These are phyloP conservation scores for Kwoniella europaea DNA, from an alignment of 768 basidiomycete species.

Conservation along the genomic window DNA sequence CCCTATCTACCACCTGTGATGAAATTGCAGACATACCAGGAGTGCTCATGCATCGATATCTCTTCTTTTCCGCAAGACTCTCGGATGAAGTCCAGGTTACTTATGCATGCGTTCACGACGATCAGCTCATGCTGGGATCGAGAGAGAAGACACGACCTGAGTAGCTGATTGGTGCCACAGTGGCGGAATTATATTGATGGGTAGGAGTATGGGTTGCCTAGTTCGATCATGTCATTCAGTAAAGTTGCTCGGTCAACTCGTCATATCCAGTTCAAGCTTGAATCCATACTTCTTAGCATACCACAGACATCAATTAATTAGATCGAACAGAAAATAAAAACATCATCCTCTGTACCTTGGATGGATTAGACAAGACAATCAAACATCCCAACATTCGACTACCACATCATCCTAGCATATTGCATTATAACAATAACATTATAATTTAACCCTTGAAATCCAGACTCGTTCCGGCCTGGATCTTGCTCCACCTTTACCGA, in stretches of 20 bases:
- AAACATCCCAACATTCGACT: too few species aligned
- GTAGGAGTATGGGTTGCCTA: slow-evolving; percentile 1
- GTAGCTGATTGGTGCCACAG: slow-evolving; percentile 9
- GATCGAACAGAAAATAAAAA: not conserved
- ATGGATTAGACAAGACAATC: too few species aligned
- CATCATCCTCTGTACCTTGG: too few species aligned
- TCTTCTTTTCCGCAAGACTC: too few species aligned
- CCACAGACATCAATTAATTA: not conserved
- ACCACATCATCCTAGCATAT: too few species aligned
- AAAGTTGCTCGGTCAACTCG: not conserved
- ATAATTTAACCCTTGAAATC: not conserved
- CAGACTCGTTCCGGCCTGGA: slow-evolving; percentile 9
- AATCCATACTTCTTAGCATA: not conserved
- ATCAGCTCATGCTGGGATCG: too few species aligned
- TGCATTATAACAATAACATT: not conserved
- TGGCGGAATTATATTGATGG: slow-evolving; percentile 8
- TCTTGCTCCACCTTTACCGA: slow-evolving; percentile 21
- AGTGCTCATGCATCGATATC: too few species aligned
- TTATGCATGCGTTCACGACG: not conserved
- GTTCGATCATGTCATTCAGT: slow-evolving; percentile 3
- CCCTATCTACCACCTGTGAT: too few species aligned
- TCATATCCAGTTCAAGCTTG: too few species aligned
- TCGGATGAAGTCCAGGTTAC: too few species aligned
- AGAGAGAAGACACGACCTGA: not conserved
- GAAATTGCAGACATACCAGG: too few species aligned